These are phyloP conservation scores for Nitzschia inconspicua DNA, from an alignment of 108 stramenopile species.

Conservation along the genomic window DNA sequence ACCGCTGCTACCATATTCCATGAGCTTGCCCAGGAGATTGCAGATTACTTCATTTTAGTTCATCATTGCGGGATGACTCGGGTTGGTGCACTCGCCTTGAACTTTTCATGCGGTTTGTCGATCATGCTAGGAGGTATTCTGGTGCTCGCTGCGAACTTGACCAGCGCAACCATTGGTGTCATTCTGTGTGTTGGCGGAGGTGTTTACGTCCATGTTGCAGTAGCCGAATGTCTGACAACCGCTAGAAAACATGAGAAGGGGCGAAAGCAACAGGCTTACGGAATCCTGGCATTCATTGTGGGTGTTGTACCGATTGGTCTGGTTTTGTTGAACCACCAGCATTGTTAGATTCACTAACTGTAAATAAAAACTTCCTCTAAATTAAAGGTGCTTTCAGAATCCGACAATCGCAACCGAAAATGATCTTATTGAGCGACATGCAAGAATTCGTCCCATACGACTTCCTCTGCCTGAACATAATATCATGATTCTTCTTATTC, in stretches of 20 bases:
- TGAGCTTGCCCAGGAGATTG: conserved; percentile 83
- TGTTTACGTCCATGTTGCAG: conserved; percentile 72
- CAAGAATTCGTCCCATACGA: too few species aligned
- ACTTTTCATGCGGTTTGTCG: conserved; percentile 64
- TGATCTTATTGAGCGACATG: too few species aligned
- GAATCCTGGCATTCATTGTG: conserved; percentile 45
- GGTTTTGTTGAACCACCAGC: conserved; percentile 79
- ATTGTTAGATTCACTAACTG: too few species aligned
- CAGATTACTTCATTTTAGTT: conserved; percentile 74
- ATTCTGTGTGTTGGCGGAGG: conserved; percentile 71
- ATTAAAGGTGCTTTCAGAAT: too few species aligned
- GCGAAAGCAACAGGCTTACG: conserved; percentile 23
- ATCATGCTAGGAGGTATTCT: conserved; percentile 64
- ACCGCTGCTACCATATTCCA: conserved; percentile 62
- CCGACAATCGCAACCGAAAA: too few species aligned
- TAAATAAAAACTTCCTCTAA: too few species aligned
- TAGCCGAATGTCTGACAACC: conserved; percentile 52
- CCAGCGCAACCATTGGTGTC: conserved; percentile 44
- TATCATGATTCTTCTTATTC: too few species aligned
- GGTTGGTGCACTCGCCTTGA: conserved; percentile 47
- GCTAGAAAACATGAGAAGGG: conserved; percentile 17
- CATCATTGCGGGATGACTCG: conserved; percentile 51
- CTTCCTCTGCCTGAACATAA: too few species aligned
- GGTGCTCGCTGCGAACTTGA: conserved; percentile 42
- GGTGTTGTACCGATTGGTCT: conserved; percentile 82